Evolutionary conservation across 495 filamentous ascomycete species (phyloP), one percentile per base, ranked within the genome.

Genomic region (Aspergillus homomorphus): DNA sequence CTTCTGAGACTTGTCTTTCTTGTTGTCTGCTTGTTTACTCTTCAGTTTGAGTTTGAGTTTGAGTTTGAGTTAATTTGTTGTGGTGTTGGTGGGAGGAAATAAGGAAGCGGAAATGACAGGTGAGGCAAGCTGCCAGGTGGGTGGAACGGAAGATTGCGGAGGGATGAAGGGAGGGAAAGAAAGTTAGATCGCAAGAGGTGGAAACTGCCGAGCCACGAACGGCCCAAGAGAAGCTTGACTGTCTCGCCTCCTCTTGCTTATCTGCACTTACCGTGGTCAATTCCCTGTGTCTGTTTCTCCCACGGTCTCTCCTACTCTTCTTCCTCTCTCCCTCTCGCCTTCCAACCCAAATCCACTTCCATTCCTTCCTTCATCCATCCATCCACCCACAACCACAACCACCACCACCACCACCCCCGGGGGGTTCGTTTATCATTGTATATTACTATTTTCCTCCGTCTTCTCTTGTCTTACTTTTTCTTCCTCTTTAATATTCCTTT

Each of bases 171-270:
- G 51, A 52, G 4, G 24, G 19, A 46, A 60, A 58, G 64, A 60
- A 61, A 56, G 42, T n/a, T n/a, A 23, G 23, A 63, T 42, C 55
- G 50, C 33, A 43, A 21, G 15, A 61, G 53, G 60, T 61, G 58
- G 63, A 62, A 58, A 58, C 59, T 46, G 58, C 61, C 64, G 56
- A 63, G 64, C 56, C 57, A 59, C 56, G 60, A 58, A 58, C 60
- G 60, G 45, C 57, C 60, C 69, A 72, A 70, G 66, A 69, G 69
- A 75, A 75, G 72, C 72, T 75, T 75, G 72, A 75, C 69, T 66
- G 43, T 48, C 62, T 58, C 55, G 62, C 64, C 69, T 71, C 65
- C 65, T 62, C 66, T 58, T 48, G 60, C 59, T 63, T 62, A 67
- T 70, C 61, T 49, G 54, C 55, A 62, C 64, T 66, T 38, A 38